phyloP scores from a whole-genome alignment of 768 basidiomycete genomes.

The Amanita jacksonii region DNA sequence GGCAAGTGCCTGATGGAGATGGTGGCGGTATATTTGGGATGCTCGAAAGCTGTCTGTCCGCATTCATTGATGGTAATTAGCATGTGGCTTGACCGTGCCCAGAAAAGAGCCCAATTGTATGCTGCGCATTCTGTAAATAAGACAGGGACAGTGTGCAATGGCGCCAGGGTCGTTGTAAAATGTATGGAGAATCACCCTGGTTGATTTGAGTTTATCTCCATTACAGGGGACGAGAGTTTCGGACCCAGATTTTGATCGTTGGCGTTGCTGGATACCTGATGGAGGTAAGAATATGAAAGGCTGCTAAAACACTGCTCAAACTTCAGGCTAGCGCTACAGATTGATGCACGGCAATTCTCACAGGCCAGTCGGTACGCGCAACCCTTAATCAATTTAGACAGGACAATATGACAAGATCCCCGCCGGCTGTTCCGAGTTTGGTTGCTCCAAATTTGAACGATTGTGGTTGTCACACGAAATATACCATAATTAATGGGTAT shows the following conservation, averaged over 20 bases:
- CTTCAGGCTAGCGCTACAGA: background rate
- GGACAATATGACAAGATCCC: background rate
- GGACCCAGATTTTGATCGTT: background rate
- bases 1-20: too few species aligned
- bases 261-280: background rate
- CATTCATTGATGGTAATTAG: too few species aligned
- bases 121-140: too few species aligned
- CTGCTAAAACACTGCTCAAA: background rate
- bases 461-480: background rate
- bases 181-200: background rate
- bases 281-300: conserved; percentile 2
- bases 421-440: too few species aligned
- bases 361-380: background rate
- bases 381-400: background rate
- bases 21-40: too few species aligned
- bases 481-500: conserved; percentile 5
- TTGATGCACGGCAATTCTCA: background rate
- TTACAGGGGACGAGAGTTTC: background rate
- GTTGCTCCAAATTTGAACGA: too few species aligned
- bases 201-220: conserved; percentile 2
- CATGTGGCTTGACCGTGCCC: too few species aligned
- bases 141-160: background rate
- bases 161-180: background rate
- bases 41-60: too few species aligned
- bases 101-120: too few species aligned